These are phyloP conservation scores for Phanerodontia chrysosporium DNA, from an alignment of 768 basidiomycete genomes.

Conservation along the genomic window DNA sequence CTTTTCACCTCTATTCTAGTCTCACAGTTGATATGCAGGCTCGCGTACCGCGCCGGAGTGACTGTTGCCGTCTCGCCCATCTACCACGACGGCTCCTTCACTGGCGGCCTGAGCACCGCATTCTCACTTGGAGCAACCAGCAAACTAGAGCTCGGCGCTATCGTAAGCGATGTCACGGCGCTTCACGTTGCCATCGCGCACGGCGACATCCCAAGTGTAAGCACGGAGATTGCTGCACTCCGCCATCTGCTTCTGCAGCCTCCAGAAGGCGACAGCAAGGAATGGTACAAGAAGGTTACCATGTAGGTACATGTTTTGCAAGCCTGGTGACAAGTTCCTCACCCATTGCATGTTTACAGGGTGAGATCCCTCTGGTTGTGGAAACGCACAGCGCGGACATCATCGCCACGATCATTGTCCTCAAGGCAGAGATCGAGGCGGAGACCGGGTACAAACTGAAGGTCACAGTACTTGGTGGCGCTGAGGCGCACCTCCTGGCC, in stretches of 20 bases:
- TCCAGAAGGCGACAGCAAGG: constrained; percentile 22
- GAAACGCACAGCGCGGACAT: constrained; percentile 68
- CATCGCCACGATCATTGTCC: constrained; percentile 61
- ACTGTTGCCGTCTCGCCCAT: constrained; percentile 38
- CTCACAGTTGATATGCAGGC: constrained; percentile 6
- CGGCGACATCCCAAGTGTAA: constrained; percentile 52
- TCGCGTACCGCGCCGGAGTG: constrained; percentile 48
- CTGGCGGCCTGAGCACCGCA: constrained; percentile 37
- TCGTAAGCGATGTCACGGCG: constrained; percentile 36
- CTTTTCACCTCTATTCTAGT: not conserved
- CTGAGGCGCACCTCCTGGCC: constrained; percentile 62
- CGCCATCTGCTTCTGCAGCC: constrained; percentile 51
- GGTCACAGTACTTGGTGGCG: constrained; percentile 51
- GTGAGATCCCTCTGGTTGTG: constrained; percentile 64
- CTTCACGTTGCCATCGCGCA: constrained; percentile 37
- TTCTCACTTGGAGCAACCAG: constrained; percentile 37
- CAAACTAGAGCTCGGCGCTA: constrained; percentile 38
- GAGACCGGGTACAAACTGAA: constrained; percentile 24
- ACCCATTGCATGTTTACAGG: constrained; percentile 31
- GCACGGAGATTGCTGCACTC: constrained; percentile 74
- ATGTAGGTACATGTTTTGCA: too few species aligned
- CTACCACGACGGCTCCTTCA: constrained; percentile 22
- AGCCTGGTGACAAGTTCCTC: too few species aligned
- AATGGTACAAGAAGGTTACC: constrained; percentile 32
- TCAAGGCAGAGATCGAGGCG: constrained; percentile 52